Base-by-base conservation (phyloP, 2,329 filamentous ascomycete genomes). In the Aureobasidium melanogenum region DNA sequence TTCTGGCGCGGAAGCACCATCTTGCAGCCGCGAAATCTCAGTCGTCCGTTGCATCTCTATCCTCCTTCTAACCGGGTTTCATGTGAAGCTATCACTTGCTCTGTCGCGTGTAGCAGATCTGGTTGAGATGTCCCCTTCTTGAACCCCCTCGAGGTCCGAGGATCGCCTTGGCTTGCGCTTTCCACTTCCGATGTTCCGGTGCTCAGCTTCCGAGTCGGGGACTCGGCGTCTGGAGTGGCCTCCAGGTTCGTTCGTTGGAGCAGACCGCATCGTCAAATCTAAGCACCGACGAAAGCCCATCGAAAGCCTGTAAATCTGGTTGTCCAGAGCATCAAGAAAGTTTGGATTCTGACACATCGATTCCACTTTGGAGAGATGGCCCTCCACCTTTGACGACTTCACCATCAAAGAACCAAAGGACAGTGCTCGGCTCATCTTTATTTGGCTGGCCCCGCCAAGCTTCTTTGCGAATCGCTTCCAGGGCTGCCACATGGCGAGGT, bases 231-330 rank as follows among this genome's bases (percentile, higher is more conserved):
- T 15, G 44, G 44, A 47, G 44, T 26, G 24, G 7, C 44, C 24
- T 47, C 44, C 44, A 47, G 15, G 44, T 43, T 14, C 24, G 22
- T 26, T 17, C 22, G 22, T 24, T 17, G n/a, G n/a, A n/a, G 43
- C 55, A 47, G n/a, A 22, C 52, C 26, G 41, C 52, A 14, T 36
- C n/a, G 39, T 46, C 52, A 46, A 58, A 58, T 58, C 41, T 39
- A 59, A 59, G 56, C 56, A 59, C 56, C 56, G 56, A 50, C 44
- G 41, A 59, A 59, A 46, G 56, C 56, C 56, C 44, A 59, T 59
- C 30, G 32, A 46, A 32, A 59, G 44, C 34, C 34, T 34, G 41
- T 39, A 39, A 41, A 39, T 59, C 56, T 59, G 44, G 26, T 46
- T 59, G 56, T 17, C n/a, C 34, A 41, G 17, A 50, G 43, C 56